A percentile compares a stretch with the other conserved stretches of the same genome.
Conservation (phyloP, 2,329 filamentous ascomycete genomes). For the Exserohilum rostratum region DNA sequence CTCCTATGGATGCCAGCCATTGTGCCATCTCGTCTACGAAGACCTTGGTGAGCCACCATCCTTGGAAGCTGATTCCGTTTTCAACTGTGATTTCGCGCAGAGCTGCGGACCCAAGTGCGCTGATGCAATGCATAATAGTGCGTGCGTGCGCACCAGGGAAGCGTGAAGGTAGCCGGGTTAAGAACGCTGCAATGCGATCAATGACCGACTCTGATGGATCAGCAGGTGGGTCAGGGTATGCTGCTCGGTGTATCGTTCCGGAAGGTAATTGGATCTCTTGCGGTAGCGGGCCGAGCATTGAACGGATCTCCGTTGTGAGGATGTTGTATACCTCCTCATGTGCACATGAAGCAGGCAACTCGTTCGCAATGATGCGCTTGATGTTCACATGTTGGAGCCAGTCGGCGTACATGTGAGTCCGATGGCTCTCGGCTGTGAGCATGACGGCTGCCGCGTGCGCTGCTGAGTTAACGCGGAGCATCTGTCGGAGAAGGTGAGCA, state of each 20-base stretch:
- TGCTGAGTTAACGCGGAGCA: conserved; percentile 88
- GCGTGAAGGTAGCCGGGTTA: conserved; percentile 69
- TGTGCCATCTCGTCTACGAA: conserved; percentile 94
- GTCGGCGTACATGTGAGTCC: conserved; percentile 94
- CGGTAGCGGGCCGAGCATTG: conserved; percentile 71
- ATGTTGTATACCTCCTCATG: conserved; percentile 63
- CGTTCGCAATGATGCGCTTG: conserved; percentile 62
- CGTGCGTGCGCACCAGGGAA: conserved; percentile 77
- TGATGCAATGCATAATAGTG: conserved; percentile 77
- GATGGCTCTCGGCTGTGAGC: conserved; percentile 84
- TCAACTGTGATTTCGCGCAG: conserved; percentile 81
- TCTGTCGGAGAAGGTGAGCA: conserved; percentile 81
- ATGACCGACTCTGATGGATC: conserved; percentile 62
- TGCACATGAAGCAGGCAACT: conserved; percentile 59
- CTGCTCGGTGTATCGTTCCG: conserved; percentile 52
- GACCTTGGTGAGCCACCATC: conserved; percentile 94
- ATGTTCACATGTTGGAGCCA: conserved; percentile 72
- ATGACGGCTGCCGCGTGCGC: conserved; percentile 94
- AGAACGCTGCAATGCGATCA: conserved; percentile 77
- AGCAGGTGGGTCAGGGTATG: conserved; percentile 29
- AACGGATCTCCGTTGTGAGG: conserved; percentile 66
- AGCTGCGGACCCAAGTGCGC: conserved; percentile 75
- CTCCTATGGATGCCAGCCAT: conserved; percentile 87
- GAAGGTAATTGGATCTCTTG: conserved; percentile 69
- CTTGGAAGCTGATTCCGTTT: conserved; percentile 80